Evolutionary conservation across 495 filamentous ascomycete genomes (phyloP).

Genomic region (Viridothelium virens): DNA sequence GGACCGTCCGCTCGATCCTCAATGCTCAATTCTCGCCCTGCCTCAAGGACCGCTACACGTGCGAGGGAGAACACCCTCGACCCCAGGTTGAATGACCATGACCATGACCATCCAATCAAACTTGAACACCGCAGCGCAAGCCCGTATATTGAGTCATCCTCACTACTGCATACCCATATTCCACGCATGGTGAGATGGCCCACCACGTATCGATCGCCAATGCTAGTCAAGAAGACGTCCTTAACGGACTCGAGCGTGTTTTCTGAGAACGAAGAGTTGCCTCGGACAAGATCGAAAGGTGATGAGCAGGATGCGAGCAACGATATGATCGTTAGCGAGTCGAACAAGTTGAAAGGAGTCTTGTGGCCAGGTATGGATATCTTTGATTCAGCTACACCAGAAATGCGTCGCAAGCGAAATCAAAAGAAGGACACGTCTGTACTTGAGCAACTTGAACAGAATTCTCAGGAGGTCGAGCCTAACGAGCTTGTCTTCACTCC

Average conservation of each 20-base stretch:
- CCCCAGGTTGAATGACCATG: constrained; percentile 27
- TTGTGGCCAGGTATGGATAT: constrained; percentile 79
- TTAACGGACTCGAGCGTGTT: not conserved
- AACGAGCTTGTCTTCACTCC: constrained; percentile 59
- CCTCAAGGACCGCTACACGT: not conserved
- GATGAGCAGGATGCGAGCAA: constrained; percentile 15
- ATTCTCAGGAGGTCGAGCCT: constrained; percentile 60
- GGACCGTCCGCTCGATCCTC: constrained; percentile 2
- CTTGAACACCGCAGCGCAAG: constrained; percentile 23
- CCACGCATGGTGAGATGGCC: constrained; percentile 31
- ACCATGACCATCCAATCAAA: constrained; percentile 26
- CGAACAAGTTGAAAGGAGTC: constrained; percentile 61
- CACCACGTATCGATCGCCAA: not conserved
- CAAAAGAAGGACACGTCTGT: constrained; percentile 74
- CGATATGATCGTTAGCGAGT: constrained; percentile 30
- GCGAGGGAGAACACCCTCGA: constrained; percentile 19
- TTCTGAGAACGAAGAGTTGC: constrained; percentile 1
- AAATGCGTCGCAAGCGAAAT: constrained; percentile 72
- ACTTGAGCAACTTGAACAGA: constrained; percentile 59
- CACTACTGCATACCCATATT: constrained; percentile 30
- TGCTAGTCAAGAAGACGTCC: not conserved
- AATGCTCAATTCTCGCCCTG: not conserved
- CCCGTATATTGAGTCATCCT: constrained; percentile 16
- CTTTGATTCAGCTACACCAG: constrained; percentile 74
- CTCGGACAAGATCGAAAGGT: constrained; percentile 17